Evolutionary conservation across 2,329 filamentous ascomycete species (phyloP).

Genomic region (Ophiostoma novo-ulmi): DNA sequence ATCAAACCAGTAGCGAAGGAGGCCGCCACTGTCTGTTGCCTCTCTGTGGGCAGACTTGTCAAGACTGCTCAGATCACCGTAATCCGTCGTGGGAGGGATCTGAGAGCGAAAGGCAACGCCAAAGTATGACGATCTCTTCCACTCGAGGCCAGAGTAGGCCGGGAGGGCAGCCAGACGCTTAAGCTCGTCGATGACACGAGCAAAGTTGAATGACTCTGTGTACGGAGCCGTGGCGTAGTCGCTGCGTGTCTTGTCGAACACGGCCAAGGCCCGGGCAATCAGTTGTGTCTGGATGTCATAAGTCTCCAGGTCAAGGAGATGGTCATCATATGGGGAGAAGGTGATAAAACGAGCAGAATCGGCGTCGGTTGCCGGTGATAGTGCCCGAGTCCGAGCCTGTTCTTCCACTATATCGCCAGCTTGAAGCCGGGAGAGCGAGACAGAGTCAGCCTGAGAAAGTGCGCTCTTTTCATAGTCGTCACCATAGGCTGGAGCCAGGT

Average conservation of each 20-base stretch:
- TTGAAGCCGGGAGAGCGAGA: not conserved
- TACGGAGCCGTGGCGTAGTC: slow-evolving; percentile 78
- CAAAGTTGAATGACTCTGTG: slow-evolving; percentile 71
- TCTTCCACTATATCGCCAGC: too few species aligned
- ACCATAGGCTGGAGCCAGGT: not conserved
- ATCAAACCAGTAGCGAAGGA: slow-evolving; percentile 91
- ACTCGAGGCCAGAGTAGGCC: slow-evolving; percentile 40
- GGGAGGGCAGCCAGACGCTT: slow-evolving; percentile 45
- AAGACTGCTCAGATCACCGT: slow-evolving; percentile 62
- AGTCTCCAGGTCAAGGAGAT: slow-evolving; percentile 66
- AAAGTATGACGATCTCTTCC: slow-evolving; percentile 66
- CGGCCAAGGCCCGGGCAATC: slow-evolving; percentile 65
- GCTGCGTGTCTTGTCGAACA: slow-evolving; percentile 54
- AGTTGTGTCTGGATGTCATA: slow-evolving; percentile 62
- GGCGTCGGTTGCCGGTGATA: not conserved
- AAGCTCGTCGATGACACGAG: slow-evolving; percentile 55
- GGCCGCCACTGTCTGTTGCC: slow-evolving; percentile 70
- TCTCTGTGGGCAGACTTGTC: slow-evolving; percentile 77
- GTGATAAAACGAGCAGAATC: slow-evolving; percentile 44
- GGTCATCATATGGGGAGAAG: slow-evolving; percentile 69
- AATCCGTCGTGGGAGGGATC: slow-evolving; percentile 62
- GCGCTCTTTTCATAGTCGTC: slow-evolving; percentile 1
- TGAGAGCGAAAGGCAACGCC: slow-evolving; percentile 77
- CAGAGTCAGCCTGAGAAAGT: slow-evolving; percentile 1
- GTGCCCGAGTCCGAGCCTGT: not conserved